Evolutionary conservation across 106 monocot genomes (phyloP), one percentile per base, ranked within the genome.

Genomic region (Dendrobium catenatum): DNA sequence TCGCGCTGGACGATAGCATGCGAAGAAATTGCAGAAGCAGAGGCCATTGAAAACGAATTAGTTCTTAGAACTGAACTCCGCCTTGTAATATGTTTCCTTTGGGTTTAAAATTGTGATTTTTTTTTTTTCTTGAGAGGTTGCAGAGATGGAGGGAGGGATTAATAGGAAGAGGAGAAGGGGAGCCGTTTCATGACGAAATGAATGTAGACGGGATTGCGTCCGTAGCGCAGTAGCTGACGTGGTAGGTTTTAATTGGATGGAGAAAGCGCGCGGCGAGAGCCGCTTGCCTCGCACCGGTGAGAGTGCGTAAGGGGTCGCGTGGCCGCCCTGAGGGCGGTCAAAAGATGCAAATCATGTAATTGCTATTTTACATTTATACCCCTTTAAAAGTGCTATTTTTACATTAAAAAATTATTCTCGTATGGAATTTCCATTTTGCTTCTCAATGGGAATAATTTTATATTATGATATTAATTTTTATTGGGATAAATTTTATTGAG

Each of bases 11-110:
- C 26, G 27, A 76, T 46, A 11, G 76, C 22, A 11, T 22, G 47
- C 17, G 49, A 76, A 24, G 76, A 76, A 13, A 76, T 48, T 3
- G 27, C 76, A 49, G 76, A 11, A 49, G 76, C 76, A 49, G 76
- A 49, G 6, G 76, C 76, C 76, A 76, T 76, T 47, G 76, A 27
- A 76, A 27, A 76, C 0, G 49, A 27, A 48, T 76, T 49, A 18
- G 74, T 9, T 43, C 9, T 44, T n/a, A 1, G 8, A 2, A 20
- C 10, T 43, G 49, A 76, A 49, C 76, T 26, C 49, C 17, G 49
- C 1, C 6, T 76, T 29, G 4, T n/a, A 37, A 16, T 40, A 13
- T 1, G 4, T 76, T 49, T 75, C 22, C 16, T 26, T 27, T 41
- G 46, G 26, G 26, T 26, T 76, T 49, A 47, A 48, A 18, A 26